These are phyloP conservation scores for Quercus aquifolioides DNA, from an alignment of 306 rosid species.

Conservation along the genomic window DNA sequence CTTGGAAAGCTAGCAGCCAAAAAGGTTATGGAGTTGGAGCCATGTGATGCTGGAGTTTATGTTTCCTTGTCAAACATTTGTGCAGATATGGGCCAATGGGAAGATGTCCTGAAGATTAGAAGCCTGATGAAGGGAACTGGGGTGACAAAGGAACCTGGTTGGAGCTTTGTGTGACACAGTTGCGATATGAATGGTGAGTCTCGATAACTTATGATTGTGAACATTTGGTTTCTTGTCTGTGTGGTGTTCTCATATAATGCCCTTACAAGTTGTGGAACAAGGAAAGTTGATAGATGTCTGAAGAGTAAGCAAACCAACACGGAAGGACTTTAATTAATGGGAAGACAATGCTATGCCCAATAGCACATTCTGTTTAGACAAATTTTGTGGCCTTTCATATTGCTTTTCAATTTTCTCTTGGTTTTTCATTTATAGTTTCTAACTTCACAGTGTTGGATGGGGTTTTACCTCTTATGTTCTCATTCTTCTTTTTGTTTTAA, in stretches of 20 bases:
- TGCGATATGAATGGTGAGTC: conserved; percentile 8
- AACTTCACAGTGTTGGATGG: background rate
- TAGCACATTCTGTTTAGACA: background rate
- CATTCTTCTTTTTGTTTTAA: background rate
- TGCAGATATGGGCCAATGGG: conserved; percentile 73
- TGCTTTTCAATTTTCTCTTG: background rate
- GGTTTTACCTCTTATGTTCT: background rate
- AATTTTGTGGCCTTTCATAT: background rate
- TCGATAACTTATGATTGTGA: background rate
- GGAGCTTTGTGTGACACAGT: conserved; percentile 50
- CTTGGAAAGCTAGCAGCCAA: conserved; percentile 63
- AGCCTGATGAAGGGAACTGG: conserved; percentile 50
- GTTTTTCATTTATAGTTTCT: background rate
- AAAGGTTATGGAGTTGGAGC: conserved; percentile 56
- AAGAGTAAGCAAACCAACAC: background rate
- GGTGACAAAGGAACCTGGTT: conserved; percentile 60
- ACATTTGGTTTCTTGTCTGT: background rate
- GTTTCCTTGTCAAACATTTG: conserved; percentile 68
- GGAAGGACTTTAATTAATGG: background rate
- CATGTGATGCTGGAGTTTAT: conserved; percentile 56
- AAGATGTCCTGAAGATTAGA: conserved; percentile 63
- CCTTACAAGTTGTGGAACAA: background rate
- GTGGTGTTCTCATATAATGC: background rate
- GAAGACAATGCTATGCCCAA: background rate
- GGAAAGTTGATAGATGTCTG: background rate